Percentiles rank a stretch among this genome's conserved stretches.
Conservation (phyloP, 495 filamentous ascomycete species). For the Talaromyces trachyspermus region DNA sequence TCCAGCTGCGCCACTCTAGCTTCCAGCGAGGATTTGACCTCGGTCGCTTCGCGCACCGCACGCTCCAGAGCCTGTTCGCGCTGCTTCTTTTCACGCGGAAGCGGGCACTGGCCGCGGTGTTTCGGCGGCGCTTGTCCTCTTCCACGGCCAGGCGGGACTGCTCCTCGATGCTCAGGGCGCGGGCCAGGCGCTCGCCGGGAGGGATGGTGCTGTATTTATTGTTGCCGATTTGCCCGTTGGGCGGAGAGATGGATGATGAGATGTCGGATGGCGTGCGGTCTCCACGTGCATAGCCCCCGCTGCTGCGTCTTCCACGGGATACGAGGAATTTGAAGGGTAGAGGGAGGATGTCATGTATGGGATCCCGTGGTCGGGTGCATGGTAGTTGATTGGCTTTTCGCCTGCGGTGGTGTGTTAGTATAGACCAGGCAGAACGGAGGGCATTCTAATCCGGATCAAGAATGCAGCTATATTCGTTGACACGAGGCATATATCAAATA, state of each 20-base stretch:
- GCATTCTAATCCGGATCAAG: slow-evolving; percentile 7
- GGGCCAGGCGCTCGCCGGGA: slow-evolving; percentile 36
- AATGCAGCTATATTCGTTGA: not conserved
- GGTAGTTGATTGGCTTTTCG: slow-evolving; percentile 40
- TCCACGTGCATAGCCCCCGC: slow-evolving; percentile 29
- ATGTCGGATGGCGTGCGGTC: slow-evolving; percentile 39
- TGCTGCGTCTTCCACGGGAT: slow-evolving; percentile 35
- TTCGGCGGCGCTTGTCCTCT: slow-evolving; percentile 95
- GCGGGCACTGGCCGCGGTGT: slow-evolving; percentile 89
- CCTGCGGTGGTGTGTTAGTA: slow-evolving; percentile 14
- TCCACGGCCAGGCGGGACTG: slow-evolving; percentile 70
- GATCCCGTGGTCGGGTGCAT: slow-evolving; percentile 34
- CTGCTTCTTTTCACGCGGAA: slow-evolving; percentile 99
- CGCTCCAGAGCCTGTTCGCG: slow-evolving; percentile 88
- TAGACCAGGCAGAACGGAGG: not conserved
- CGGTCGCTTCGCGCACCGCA: slow-evolving; percentile 79
- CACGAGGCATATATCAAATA: not conserved
- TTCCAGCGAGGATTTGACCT: slow-evolving; percentile 75
- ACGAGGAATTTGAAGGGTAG: slow-evolving; percentile 41
- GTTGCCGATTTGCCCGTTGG: slow-evolving; percentile 39
- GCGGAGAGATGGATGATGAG: slow-evolving; percentile 41
- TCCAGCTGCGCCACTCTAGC: slow-evolving; percentile 76
- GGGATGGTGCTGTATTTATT: slow-evolving; percentile 41
- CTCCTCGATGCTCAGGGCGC: slow-evolving; percentile 34
- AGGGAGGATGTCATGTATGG: slow-evolving; percentile 37